A percentile compares a stretch with the other conserved stretches of the same genome.
Evolutionary conservation across 352 stramenopile species (phyloP).

Genomic region (Pythium phragmitis): DNA sequence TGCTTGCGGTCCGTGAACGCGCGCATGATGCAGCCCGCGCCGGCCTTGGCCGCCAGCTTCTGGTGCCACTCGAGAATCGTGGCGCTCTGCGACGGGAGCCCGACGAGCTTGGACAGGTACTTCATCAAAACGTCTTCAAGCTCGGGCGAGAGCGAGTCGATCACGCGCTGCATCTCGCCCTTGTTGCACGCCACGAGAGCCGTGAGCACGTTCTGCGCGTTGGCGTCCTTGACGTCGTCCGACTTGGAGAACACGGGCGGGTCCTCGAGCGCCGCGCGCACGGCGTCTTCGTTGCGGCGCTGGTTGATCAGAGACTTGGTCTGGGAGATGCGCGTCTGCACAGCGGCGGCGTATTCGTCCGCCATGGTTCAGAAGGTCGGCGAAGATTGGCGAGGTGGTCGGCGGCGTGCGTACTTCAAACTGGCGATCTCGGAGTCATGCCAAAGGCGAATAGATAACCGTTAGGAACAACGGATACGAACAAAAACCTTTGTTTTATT

Average conservation of each 20-base stretch:
- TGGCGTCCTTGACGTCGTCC: constrained; percentile 67
- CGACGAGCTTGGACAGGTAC: constrained; percentile 85
- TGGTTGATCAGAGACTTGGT: constrained; percentile 73
- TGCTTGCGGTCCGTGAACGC: constrained; percentile 87
- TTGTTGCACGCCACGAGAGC: constrained; percentile 85
- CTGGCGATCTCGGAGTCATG: constrained; percentile 8
- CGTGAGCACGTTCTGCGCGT: constrained; percentile 76
- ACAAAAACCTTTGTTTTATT: not conserved
- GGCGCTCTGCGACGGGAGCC: constrained; percentile 71
- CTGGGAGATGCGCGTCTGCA: constrained; percentile 59
- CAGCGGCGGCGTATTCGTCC: constrained; percentile 54
- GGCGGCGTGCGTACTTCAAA: constrained; percentile 17
- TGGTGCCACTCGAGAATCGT: constrained; percentile 88
- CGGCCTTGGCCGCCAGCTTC: constrained; percentile 83
- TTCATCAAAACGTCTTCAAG: constrained; percentile 88
- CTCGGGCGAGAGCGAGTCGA: constrained; percentile 68
- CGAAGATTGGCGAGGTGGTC: not conserved
- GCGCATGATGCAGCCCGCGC: constrained; percentile 85
- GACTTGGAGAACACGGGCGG: constrained; percentile 63
- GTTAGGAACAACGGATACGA: not conserved
- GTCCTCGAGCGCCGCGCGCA: constrained; percentile 69
- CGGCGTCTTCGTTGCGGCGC: constrained; percentile 81
- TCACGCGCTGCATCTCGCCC: constrained; percentile 79
- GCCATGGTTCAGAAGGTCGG: constrained; percentile 32
- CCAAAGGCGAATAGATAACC: no score